Base-by-base conservation (phyloP, 208 protist species). In the Leishmania braziliensis region DNA sequence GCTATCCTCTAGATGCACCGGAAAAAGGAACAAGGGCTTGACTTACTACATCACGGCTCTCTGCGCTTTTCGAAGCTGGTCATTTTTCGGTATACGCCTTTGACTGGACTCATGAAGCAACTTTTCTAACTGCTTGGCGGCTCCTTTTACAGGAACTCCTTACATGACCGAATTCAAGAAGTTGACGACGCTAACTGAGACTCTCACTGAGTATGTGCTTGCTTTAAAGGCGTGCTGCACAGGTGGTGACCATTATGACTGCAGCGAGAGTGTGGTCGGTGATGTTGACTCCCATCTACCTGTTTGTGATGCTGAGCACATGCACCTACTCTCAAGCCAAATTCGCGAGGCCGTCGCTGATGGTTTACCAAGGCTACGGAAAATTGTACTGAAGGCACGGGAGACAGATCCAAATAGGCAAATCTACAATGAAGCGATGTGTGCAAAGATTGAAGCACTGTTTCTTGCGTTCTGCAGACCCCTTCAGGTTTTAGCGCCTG, bases 361-460 rank as follows among this genome's bases (percentile, higher is more conserved):
- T 62, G 88, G 81, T 18, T 80, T 69, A 46, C 86, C 86, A 36
- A 91, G 93, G 10, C 54, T 98, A 29, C 79, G 86, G 6, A 96
- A 97, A 71, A 88, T 98, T 74, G 73, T 94, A 0, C 68, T 77
- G 9, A 96, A 94, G 69, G 93, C 91, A 0, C 84, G 87, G 29
- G 93, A 98, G 73, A 94, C 86, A 16, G 85, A 98, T 74, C 93
- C 93, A 0, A 89, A 98, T 70, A 81, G 85, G 23, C 95, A 98
- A 75, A 95, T 98, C 6, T 98, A 96, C 86, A 98, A 98, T 80
- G 92, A 98, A 69, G 84, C 56, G 14, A 98, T 98, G 95, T 98
- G 93, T 66, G 78, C n/a, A 8, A 93, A 93, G 76, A 98, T 98
- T 53, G 87, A 96, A 46, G 39, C 86, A 5, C 79, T 98, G 18